A percentile compares a stretch with the other conserved stretches of the same genome.
Evolutionary conservation across 345 rosid species (phyloP).

Genomic region (Arabidopsis thaliana): DNA sequence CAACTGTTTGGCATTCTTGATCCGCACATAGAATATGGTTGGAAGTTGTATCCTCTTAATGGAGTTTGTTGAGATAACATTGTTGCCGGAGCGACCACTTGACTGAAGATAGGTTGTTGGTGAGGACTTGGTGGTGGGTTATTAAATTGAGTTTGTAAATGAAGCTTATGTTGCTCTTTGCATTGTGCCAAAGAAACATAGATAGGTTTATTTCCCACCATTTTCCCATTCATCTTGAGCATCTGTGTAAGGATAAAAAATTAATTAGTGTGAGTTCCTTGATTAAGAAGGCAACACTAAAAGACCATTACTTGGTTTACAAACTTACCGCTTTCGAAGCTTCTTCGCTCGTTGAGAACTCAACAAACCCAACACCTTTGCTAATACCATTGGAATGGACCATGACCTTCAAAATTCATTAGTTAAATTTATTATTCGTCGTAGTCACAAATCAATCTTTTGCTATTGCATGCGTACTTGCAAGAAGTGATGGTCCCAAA

Average conservation of each 20-base stretch:
- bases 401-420: conserved; percentile 40
- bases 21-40: neutral
- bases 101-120: neutral
- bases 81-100: neutral
- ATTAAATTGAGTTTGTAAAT: neutral
- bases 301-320: neutral
- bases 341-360: conserved; percentile 63
- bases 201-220: neutral
- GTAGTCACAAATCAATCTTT: neutral
- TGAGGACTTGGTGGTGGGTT: neutral
- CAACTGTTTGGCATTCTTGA: conserved; percentile 6
- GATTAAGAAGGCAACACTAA: neutral
- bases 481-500: conserved; percentile 59
- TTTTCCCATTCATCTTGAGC: conserved; percentile 15
- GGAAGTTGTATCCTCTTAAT: neutral
- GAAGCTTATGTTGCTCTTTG: conserved; percentile 8
- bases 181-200: conserved; percentile 24
- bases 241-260: neutral
- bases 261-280: neutral
- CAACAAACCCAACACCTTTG: conserved; percentile 69
- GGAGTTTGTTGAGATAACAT: neutral
- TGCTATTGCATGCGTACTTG: conserved; percentile 40
- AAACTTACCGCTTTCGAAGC: conserved; percentile 28
- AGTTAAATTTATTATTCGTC: neutral
- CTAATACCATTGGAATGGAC: conserved; percentile 49